Evolutionary conservation across 768 basidiomycete genomes (phyloP), one percentile per base, ranked within the genome.

Genomic region (Boletus subparvulus): DNA sequence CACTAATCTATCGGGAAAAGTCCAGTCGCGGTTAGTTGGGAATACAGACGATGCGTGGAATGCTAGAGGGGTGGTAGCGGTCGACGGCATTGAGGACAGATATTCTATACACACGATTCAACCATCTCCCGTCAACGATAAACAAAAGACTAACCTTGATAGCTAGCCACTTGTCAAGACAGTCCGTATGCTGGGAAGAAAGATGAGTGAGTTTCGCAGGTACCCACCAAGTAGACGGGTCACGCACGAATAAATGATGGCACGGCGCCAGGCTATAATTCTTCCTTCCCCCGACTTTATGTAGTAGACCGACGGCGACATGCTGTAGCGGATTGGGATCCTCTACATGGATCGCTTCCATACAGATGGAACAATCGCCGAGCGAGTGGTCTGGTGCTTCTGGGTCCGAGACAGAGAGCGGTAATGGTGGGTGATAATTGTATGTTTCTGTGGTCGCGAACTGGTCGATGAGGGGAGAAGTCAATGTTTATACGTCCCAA

Each of bases 321-420:
- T 70, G 72, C 24, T 65, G 74, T 21, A 73, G 64, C 9, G 70
- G 75, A 43, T 75, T 65, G 7, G 73, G 65, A 43, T 79, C 74
- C 43, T 84, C 81, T 26, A 82, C 69, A 40, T 82, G 65, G 60
- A 95, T 94, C 6, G 84, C 80, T 55, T 96, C 94, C 92, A 96
- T 94, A 65, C 94, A 96, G 50, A 97, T 95, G 7, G 92, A 84
- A 64, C 94, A 97, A 67, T 95, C 92, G 8, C 90, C 92, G 16
- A 92, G 74, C 3, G 87, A 81, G 61, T 87, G 84, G 44, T 87
- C 87, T 2, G 87, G 85, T 3, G 88, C 80, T 68, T 94, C 92
- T 0, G 87, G 69, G 65, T 93, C 90, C 1, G 86, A 78, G 2
- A 82, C 60, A 19, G 66, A 59, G 14, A 60, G 53, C 1, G 90